Conservation (phyloP, 2,329 filamentous ascomycete species). For the Epicoccum sorghinum region DNA sequence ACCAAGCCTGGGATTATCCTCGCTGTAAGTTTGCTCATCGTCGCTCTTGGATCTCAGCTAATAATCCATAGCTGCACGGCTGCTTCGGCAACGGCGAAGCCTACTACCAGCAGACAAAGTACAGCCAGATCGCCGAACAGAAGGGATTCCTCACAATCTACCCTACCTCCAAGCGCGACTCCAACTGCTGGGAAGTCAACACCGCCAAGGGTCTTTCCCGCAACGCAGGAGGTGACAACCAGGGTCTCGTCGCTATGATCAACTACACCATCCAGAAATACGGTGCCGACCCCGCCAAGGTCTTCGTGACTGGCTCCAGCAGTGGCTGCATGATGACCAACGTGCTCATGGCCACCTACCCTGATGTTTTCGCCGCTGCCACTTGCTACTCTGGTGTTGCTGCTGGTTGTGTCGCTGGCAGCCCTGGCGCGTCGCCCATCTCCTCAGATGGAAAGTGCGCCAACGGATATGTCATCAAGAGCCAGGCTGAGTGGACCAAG, state of each 20-base stretch:
- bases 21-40: conserved; percentile 50
- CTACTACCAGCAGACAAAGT: conserved; percentile 25
- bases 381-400: conserved; percentile 36
- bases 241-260: conserved; percentile 65
- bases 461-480: conserved; percentile 25
- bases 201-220: conserved; percentile 60
- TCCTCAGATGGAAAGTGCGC: conserved; percentile 30
- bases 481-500: conserved; percentile 37
- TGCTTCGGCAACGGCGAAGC: conserved; percentile 47
- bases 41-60: background rate
- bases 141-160: conserved; percentile 67
- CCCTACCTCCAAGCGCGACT: conserved; percentile 57
- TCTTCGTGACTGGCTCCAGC: conserved; percentile 45
- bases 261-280: conserved; percentile 60
- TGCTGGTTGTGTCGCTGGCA: conserved; percentile 40
- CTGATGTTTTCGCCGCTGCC: conserved; percentile 35
- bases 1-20: conserved; percentile 60
- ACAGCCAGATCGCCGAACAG: conserved; percentile 53
- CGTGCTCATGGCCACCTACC: conserved; percentile 38
- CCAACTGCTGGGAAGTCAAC: conserved; percentile 65
- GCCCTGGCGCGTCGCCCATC: conserved; percentile 49
- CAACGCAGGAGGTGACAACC: conserved; percentile 62
- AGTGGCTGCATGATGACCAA: conserved; percentile 45
- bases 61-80: conserved; percentile 28
- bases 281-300: conserved; percentile 56